Evolutionary conservation across 2,329 filamentous ascomycete species (phyloP).

Genomic region (Corynespora cassiicola): DNA sequence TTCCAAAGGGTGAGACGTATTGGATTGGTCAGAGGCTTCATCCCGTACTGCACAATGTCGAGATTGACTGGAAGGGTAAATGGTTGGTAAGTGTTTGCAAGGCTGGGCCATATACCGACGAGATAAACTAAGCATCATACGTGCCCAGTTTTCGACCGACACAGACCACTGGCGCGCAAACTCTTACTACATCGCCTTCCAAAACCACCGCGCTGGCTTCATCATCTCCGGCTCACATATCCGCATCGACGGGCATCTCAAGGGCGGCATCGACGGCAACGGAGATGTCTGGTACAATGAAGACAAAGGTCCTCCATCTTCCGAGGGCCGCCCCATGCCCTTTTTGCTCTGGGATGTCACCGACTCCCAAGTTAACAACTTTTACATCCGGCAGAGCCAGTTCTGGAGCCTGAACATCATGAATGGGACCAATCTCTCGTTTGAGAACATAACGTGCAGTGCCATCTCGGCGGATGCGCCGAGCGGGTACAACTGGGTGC

Average conservation of each 20-base stretch:
- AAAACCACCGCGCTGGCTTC: slow-evolving; percentile 63
- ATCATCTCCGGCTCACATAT: slow-evolving; percentile 59
- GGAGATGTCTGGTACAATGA: slow-evolving; percentile 62
- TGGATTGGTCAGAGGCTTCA: slow-evolving; percentile 59
- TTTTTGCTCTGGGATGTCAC: slow-evolving; percentile 66
- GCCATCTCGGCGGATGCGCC: slow-evolving; percentile 59
- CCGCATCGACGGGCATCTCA: slow-evolving; percentile 58
- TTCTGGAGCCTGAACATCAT: slow-evolving; percentile 65
- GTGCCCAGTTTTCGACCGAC: slow-evolving; percentile 54
- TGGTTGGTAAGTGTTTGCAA: slow-evolving; percentile 58
- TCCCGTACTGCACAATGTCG: slow-evolving; percentile 57
- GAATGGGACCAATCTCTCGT: slow-evolving; percentile 61
- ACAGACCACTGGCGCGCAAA: slow-evolving; percentile 63
- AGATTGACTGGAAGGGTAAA: slow-evolving; percentile 59
- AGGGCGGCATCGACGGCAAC: slow-evolving; percentile 62
- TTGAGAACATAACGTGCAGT: slow-evolving; percentile 60
- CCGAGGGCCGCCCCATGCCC: slow-evolving; percentile 60
- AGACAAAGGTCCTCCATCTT: slow-evolving; percentile 44
- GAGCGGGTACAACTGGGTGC: slow-evolving; percentile 62
- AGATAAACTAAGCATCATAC: background rate
- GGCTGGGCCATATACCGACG: too few relatives aligned
- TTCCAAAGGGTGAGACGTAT: slow-evolving; percentile 58
- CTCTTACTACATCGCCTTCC: slow-evolving; percentile 60
- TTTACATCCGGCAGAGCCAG: slow-evolving; percentile 58
- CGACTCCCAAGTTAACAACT: slow-evolving; percentile 61